Evolutionary conservation across 1,139 yeast genomes (phyloP).

Genomic region (Lizanozyma gosingica): DNA sequence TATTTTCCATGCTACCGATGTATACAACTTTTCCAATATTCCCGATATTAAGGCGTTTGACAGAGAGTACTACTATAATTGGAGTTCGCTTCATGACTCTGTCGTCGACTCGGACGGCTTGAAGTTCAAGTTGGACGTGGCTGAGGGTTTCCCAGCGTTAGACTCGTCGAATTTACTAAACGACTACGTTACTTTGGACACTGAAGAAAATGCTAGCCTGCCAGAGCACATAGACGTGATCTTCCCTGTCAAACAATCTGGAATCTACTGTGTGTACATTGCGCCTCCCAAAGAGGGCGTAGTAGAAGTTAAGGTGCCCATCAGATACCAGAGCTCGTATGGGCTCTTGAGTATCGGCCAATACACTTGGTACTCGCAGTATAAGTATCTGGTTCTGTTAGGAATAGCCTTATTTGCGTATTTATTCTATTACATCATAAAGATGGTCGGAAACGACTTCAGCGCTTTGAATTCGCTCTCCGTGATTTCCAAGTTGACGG

Average conservation of each 20-base stretch:
- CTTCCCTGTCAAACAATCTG: slow-evolving; percentile 16
- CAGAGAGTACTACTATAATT: slow-evolving; percentile 6
- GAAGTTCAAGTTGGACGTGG: slow-evolving; percentile 7
- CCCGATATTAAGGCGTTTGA: slow-evolving; percentile 13
- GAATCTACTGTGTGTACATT: slow-evolving; percentile 27
- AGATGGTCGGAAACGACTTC: slow-evolving; percentile 21
- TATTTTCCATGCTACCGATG: slow-evolving; percentile 18
- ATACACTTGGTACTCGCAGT: slow-evolving; percentile 14
- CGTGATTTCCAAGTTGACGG: slow-evolving; percentile 23
- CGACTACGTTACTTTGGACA: slow-evolving; percentile 6
- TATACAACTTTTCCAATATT: slow-evolving; percentile 15
- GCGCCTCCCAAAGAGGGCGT: slow-evolving; percentile 15
- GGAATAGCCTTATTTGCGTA: slow-evolving; percentile 13
- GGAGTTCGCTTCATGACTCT: slow-evolving; percentile 8
- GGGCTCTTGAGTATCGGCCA: slow-evolving; percentile 19
- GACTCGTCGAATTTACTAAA: slow-evolving; percentile 6
- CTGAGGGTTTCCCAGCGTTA: slow-evolving; percentile 1
- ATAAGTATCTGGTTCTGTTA: slow-evolving; percentile 11
- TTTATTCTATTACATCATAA: slow-evolving; percentile 21
- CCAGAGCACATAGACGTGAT: slow-evolving; percentile 6
- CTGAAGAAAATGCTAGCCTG: slow-evolving; percentile 4
- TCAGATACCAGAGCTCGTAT: slow-evolving; percentile 16
- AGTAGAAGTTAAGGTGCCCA: slow-evolving; percentile 10
- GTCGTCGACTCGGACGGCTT: slow-evolving; percentile 7
- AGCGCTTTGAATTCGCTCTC: slow-evolving; percentile 24